These are phyloP conservation scores for Ogataea neopini DNA, from an alignment of 805 yeast species.

Conservation along the genomic window DNA sequence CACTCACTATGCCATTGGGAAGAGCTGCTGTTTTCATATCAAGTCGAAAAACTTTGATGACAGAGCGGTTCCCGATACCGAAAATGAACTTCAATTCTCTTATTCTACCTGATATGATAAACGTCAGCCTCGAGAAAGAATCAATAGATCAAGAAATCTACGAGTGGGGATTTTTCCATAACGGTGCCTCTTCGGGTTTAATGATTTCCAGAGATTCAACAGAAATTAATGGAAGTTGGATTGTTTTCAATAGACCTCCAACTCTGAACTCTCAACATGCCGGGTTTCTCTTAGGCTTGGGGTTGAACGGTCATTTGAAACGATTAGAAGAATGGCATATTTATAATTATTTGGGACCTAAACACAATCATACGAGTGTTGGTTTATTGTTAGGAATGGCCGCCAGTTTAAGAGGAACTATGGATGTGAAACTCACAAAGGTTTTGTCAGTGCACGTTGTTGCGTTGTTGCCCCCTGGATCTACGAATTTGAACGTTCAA, in stretches of 20 bases:
- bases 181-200: constrained; percentile 87
- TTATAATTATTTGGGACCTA: constrained; percentile 88
- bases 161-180: constrained; percentile 89
- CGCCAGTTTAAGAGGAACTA: constrained; percentile 78
- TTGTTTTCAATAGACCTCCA: constrained; percentile 78
- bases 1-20: constrained; percentile 75
- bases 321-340: constrained; percentile 94
- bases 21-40: constrained; percentile 72
- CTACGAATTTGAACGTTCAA: constrained; percentile 84
- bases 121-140: constrained; percentile 59
- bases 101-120: constrained; percentile 64
- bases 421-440: constrained; percentile 85
- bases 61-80: constrained; percentile 83
- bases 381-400: constrained; percentile 91
- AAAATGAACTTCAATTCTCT: constrained; percentile 67
- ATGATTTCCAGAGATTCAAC: constrained; percentile 63
- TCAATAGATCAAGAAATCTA: constrained; percentile 47
- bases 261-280: constrained; percentile 81
- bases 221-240: constrained; percentile 88
- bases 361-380: constrained; percentile 78
- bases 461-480: constrained; percentile 87
- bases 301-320: constrained; percentile 84
- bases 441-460: constrained; percentile 91
- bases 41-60: constrained; percentile 72
- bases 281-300: constrained; percentile 90